These are phyloP conservation scores for Camellia oleifera DNA, from an alignment of 179 eudicot species.

Conservation along the genomic window DNA sequence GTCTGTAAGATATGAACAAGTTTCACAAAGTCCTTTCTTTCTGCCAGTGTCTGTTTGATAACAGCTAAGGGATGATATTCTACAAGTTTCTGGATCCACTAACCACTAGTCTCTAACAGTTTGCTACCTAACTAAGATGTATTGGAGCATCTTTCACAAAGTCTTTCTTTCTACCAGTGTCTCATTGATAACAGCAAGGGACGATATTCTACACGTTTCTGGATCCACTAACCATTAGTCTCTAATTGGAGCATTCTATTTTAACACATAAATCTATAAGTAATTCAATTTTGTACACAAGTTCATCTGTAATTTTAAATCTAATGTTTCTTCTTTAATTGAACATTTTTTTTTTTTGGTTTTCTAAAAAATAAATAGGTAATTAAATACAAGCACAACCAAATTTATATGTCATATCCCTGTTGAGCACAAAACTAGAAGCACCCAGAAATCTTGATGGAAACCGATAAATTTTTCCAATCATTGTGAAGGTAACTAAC, in stretches of 20 bases:
- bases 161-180: not conserved
- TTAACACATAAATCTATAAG: not conserved
- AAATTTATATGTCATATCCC: not conserved
- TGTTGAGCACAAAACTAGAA: not conserved
- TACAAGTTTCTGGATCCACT: not conserved
- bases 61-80: not conserved
- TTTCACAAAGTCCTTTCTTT: not conserved
- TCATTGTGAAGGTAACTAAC: not conserved
- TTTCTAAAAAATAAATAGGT: too few relatives aligned
- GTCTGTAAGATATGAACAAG: not conserved
- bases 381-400: too few relatives aligned
- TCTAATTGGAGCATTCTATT: not conserved
- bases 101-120: not conserved
- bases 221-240: not conserved
- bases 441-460: not conserved
- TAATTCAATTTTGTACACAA: not conserved
- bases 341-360: not conserved
- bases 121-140: not conserved
- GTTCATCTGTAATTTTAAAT: not conserved
- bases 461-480: not conserved
- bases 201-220: not conserved
- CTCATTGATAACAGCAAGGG: not conserved
- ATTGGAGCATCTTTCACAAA: not conserved
- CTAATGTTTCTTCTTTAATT: not conserved
- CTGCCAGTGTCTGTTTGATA: not conserved